These are phyloP conservation scores for Sporothrix schenckii DNA, from an alignment of 2,329 filamentous ascomycete genomes.

Conservation along the genomic window DNA sequence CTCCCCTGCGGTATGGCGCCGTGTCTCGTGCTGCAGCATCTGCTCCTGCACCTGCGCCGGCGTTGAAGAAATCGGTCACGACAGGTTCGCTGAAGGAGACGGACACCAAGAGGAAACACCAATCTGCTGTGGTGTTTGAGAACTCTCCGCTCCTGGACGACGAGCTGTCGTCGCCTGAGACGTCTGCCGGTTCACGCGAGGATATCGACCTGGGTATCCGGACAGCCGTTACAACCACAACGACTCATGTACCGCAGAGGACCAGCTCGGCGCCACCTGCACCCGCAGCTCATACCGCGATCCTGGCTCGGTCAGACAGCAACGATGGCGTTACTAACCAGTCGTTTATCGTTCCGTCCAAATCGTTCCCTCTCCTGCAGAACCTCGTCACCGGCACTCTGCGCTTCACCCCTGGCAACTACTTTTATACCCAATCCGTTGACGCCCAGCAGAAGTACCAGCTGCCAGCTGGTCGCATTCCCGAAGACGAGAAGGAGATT, in stretches of 20 bases:
- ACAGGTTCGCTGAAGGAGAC: constrained; percentile 5
- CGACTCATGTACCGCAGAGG: neutral
- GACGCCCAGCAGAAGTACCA: constrained; percentile 29
- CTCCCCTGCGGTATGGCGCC: constrained; percentile 26
- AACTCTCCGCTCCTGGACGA: constrained; percentile 29
- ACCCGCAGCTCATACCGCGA: neutral
- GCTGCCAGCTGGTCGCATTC: constrained; percentile 32
- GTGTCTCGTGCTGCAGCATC: constrained; percentile 9
- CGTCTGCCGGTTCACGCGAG: constrained; percentile 33
- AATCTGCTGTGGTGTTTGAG: constrained; percentile 4
- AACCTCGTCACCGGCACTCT: constrained; percentile 36
- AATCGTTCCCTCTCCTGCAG: constrained; percentile 37
- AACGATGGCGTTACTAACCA: constrained; percentile 33
- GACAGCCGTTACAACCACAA: constrained; percentile 1
- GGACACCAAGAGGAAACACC: constrained; percentile 12
- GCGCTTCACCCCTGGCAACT: constrained; percentile 34
- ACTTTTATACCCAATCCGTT: constrained; percentile 29
- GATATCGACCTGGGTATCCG: constrained; percentile 26
- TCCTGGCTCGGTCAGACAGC: constrained; percentile 19
- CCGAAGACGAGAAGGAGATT: constrained; percentile 37
- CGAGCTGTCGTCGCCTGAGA: constrained; percentile 33
- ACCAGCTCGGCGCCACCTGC: constrained; percentile 14
- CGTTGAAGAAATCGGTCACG: constrained; percentile 14
- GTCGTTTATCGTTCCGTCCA: constrained; percentile 36
- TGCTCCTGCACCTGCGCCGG: constrained; percentile 7